phyloP scores from a whole-genome alignment of 306 rosid genomes.

The Vachellia pachyceras region DNA sequence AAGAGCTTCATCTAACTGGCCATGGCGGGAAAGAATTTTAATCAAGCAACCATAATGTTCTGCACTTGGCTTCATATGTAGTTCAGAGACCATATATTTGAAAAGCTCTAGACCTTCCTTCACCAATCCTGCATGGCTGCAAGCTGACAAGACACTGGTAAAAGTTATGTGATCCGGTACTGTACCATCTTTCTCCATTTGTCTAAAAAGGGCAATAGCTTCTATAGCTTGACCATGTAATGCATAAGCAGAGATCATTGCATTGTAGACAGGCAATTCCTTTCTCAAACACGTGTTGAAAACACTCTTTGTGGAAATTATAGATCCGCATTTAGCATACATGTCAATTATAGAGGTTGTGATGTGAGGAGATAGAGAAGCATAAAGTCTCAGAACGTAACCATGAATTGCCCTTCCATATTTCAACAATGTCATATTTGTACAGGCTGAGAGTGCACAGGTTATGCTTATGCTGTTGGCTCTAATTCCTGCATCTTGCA shows the following conservation, averaged over 20 bases:
- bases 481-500: conserved; percentile 69
- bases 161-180: conserved; percentile 70
- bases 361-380: conserved; percentile 43
- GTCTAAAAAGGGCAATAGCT: conserved; percentile 55
- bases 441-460: conserved; percentile 64
- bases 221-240: conserved; percentile 72
- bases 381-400: conserved; percentile 56
- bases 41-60: conserved; percentile 74
- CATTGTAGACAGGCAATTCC: conserved; percentile 64
- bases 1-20: conserved; percentile 72
- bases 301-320: conserved; percentile 56
- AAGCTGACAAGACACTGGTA: conserved; percentile 66
- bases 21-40: conserved; percentile 63
- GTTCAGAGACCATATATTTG: conserved; percentile 62
- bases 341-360: conserved; percentile 70
- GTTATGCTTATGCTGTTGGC: conserved; percentile 63
- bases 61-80: conserved; percentile 58
- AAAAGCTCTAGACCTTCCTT: conserved; percentile 69
- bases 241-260: conserved; percentile 78
- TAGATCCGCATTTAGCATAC: conserved; percentile 85
- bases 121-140: conserved; percentile 69
- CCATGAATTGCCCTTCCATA: conserved; percentile 81
- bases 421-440: conserved; percentile 54
- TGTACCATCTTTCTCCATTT: conserved; percentile 50
- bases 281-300: conserved; percentile 55